These are phyloP conservation scores for Brasilioporus rufonigricans DNA, from an alignment of 768 basidiomycete species.

Conservation along the genomic window DNA sequence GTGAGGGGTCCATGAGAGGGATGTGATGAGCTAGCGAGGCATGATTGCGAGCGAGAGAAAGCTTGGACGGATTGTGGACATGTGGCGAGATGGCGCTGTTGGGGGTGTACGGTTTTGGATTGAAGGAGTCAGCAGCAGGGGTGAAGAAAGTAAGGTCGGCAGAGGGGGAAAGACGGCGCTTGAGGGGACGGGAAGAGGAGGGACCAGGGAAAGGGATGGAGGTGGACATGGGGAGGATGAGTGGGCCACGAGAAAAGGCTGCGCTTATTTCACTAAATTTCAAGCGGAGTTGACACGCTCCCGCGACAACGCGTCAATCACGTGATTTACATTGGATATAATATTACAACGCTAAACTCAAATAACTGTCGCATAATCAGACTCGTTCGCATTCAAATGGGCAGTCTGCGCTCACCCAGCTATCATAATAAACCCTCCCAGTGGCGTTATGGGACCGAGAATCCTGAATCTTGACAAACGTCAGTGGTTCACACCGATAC, in stretches of 20 bases:
- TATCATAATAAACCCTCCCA: slow-evolving; percentile 64
- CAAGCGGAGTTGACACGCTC: slow-evolving; percentile 45
- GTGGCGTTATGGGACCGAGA: slow-evolving; percentile 64
- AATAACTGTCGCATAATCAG: slow-evolving; percentile 40
- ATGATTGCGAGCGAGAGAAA: slow-evolving; percentile 30
- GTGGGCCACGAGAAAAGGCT: slow-evolving; percentile 15
- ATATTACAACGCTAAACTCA: slow-evolving; percentile 47
- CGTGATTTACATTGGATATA: slow-evolving; percentile 28
- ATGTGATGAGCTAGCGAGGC: slow-evolving; percentile 42
- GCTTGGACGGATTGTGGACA: slow-evolving; percentile 25
- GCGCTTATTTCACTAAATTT: slow-evolving; percentile 34
- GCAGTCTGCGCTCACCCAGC: slow-evolving; percentile 50
- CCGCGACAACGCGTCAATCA: slow-evolving; percentile 37
- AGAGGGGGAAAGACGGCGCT: slow-evolving; percentile 48
- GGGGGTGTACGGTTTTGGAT: slow-evolving; percentile 62
- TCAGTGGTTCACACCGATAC: not conserved
- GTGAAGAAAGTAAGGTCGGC: slow-evolving; percentile 60
- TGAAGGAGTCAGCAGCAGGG: slow-evolving; percentile 61
- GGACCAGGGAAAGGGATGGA: slow-evolving; percentile 23
- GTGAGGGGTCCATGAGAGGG: slow-evolving; percentile 64
- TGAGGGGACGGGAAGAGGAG: slow-evolving; percentile 35
- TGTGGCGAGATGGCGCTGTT: slow-evolving; percentile 22
- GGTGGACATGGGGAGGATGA: slow-evolving; percentile 17
- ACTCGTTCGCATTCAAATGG: not conserved
- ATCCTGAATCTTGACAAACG: slow-evolving; percentile 39